Conservation (phyloP, 1,284 basidiomycete genomes). For the Fistulinella cinereoalba region DNA sequence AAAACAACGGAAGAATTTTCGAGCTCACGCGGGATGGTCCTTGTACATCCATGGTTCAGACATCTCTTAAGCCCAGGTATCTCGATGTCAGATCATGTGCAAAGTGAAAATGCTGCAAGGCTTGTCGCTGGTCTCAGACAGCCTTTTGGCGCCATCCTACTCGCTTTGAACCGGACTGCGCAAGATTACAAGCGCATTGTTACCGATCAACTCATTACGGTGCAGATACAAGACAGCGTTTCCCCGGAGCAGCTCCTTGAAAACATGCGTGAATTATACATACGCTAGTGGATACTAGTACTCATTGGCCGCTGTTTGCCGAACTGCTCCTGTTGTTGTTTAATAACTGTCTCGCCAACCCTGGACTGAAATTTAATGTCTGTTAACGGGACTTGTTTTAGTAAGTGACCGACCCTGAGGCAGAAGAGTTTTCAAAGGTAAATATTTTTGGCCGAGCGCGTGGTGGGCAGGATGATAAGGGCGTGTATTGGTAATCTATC, state of each 20-base stretch:
- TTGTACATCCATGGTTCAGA: constrained; percentile 8
- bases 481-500: too few relatives aligned
- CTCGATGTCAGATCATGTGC: background rate
- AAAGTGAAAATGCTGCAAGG: background rate
- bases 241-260: background rate
- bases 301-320: too few relatives aligned
- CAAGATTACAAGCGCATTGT: constrained; percentile 2
- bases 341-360: too few relatives aligned
- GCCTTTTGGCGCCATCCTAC: constrained; percentile 11
- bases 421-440: too few relatives aligned
- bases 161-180: background rate
- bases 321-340: too few relatives aligned
- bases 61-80: background rate
- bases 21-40: background rate
- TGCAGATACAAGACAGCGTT: constrained; percentile 1
- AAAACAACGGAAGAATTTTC: background rate
- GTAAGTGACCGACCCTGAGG: too few relatives aligned
- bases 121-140: constrained; percentile 7
- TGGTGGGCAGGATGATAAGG: too few relatives aligned
- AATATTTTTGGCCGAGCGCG: too few relatives aligned
- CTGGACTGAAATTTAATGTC: too few relatives aligned
- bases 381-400: too few relatives aligned
- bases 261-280: background rate
- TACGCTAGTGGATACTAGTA: constrained; percentile 1
- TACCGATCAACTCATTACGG: constrained; percentile 4